phyloP scores from a whole-genome alignment of 2,329 filamentous ascomycete species.

The Proliferodiscus dingleyae region DNA sequence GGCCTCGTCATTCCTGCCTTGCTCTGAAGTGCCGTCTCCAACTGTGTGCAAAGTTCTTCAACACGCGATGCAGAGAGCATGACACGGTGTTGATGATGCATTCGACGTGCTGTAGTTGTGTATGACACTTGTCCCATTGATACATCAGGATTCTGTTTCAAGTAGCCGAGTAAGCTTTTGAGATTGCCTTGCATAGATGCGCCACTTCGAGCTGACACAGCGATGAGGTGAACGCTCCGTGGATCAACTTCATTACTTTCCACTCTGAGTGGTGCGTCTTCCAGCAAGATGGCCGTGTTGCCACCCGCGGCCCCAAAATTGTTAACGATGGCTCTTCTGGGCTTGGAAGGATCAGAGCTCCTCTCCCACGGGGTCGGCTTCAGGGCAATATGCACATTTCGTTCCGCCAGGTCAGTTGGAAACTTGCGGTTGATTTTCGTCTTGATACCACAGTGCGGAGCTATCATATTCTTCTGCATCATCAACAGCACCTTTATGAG shows the following conservation, averaged over 20 bases:
- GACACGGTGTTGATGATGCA: slow-evolving; percentile 50
- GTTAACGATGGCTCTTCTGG: slow-evolving; percentile 42
- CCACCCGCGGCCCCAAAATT: slow-evolving; percentile 40
- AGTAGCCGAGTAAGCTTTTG: slow-evolving; percentile 8
- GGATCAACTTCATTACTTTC: slow-evolving; percentile 32
- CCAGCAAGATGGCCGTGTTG: slow-evolving; percentile 19
- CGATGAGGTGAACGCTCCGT: slow-evolving; percentile 37
- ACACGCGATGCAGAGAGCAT: no score
- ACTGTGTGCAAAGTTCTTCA: not conserved
- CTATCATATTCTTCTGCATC: slow-evolving; percentile 20
- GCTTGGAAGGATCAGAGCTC: slow-evolving; percentile 31
- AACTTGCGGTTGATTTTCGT: slow-evolving; percentile 25
- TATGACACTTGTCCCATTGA: slow-evolving; percentile 16
- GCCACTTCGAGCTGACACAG: slow-evolving; percentile 41
- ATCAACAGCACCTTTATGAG: slow-evolving; percentile 27
- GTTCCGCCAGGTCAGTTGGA: slow-evolving; percentile 33
- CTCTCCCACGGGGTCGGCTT: slow-evolving; percentile 6
- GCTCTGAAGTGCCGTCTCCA: not conserved
- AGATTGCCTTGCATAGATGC: slow-evolving; percentile 11
- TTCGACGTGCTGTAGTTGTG: slow-evolving; percentile 38
- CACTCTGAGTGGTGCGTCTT: slow-evolving; percentile 24
- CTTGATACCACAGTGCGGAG: slow-evolving; percentile 22
- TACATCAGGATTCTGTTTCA: slow-evolving; percentile 11
- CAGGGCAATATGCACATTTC: slow-evolving; percentile 41
- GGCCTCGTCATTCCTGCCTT: slow-evolving; percentile 10